phyloP scores from a whole-genome alignment of 2,329 filamentous ascomycete genomes.

The Sclerotinia minor region DNA sequence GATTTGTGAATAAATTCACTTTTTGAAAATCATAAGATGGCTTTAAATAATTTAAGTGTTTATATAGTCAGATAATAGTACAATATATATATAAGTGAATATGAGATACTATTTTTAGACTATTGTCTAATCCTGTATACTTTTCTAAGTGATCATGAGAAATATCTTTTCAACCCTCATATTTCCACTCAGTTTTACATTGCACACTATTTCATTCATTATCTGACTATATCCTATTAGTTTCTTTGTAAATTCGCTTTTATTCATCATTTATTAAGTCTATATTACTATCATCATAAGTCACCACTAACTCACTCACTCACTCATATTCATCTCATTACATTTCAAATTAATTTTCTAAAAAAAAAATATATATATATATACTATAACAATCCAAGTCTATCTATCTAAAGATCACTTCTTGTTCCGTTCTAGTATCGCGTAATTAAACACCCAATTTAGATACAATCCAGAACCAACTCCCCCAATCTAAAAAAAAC shows the following conservation, averaged over 20 bases:
- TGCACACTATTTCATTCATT: background rate
- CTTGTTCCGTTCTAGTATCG: background rate
- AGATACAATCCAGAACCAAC: background rate
- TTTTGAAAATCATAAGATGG: too few relatives aligned
- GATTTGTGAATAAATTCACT: background rate
- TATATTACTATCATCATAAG: too few relatives aligned
- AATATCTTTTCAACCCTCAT: too few relatives aligned
- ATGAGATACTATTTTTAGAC: background rate
- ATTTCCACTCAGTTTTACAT: too few relatives aligned
- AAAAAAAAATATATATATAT: too few relatives aligned
- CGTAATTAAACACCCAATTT: too few relatives aligned
- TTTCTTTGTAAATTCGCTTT: background rate
- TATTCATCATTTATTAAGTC: background rate
- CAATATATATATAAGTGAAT: background rate
- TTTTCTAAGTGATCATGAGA: background rate
- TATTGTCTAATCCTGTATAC: background rate
- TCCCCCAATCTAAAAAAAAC: background rate
- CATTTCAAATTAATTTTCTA: rapidly evolving
- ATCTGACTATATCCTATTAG: background rate
- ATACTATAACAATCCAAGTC: background rate
- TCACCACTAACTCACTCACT: too few relatives aligned
- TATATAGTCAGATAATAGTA: background rate
- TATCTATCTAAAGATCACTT: background rate
- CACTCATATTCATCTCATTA: background rate
- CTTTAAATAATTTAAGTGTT: background rate